phyloP scores from a whole-genome alignment of 805 yeast genomes.

The Candida boleticola region DNA sequence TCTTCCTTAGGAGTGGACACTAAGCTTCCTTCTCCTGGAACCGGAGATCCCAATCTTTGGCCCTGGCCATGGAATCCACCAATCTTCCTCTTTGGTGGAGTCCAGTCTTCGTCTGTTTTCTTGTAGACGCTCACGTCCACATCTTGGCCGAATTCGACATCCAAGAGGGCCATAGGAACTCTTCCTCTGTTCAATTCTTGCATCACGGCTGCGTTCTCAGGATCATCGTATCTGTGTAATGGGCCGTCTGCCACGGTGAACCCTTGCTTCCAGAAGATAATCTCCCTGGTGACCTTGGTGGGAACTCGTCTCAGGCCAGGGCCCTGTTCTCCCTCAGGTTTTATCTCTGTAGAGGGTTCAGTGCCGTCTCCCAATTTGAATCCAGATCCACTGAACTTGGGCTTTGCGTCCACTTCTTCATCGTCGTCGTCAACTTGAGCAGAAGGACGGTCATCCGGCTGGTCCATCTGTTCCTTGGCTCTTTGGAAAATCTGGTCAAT shows the following conservation, averaged over 20 bases:
- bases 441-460: conserved; percentile 34
- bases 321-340: conserved; percentile 25
- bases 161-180: conserved; percentile 81
- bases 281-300: conserved; percentile 66
- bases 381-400: conserved; percentile 49
- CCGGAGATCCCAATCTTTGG: conserved; percentile 84
- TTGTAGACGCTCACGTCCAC: conserved; percentile 88
- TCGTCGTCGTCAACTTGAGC: conserved; percentile 22
- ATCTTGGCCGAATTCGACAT: conserved; percentile 86
- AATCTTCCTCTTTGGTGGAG: conserved; percentile 57
- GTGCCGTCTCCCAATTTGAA: conserved; percentile 51
- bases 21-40: conserved; percentile 60
- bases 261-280: conserved; percentile 96
- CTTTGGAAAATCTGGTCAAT: conserved; percentile 67
- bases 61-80: conserved; percentile 82
- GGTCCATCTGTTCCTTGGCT: conserved; percentile 49
- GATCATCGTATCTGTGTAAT: conserved; percentile 86
- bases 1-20: conserved; percentile 30
- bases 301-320: conserved; percentile 20
- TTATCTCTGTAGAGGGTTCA: conserved; percentile 32
- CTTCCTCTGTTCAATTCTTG: conserved; percentile 83
- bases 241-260: conserved; percentile 93
- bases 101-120: conserved; percentile 77
- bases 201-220: conserved; percentile 75
- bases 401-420: conserved; percentile 11